Percentiles rank a stretch among this genome's conserved stretches.
These are phyloP conservation scores for Casuarina cunninghamiana DNA, from an alignment of 306 rosid species.

Conservation along the genomic window DNA sequence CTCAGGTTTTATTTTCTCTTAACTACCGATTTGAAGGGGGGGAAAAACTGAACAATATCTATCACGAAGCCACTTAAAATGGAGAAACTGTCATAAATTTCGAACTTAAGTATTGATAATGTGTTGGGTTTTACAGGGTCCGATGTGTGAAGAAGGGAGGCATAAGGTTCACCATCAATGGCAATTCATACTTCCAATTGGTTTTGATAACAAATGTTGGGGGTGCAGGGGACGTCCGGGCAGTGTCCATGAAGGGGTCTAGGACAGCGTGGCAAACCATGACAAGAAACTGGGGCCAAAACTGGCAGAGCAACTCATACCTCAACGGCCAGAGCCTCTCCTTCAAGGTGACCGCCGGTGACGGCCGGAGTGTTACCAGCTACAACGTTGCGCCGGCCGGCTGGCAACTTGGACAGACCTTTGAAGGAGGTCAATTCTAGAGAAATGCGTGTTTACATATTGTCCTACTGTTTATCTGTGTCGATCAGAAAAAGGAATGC, in stretches of 20 bases:
- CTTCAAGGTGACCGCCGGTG: constrained; percentile 32
- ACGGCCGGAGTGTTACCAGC: constrained; percentile 26
- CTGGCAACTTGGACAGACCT: constrained; percentile 45
- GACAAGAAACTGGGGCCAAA: constrained; percentile 47
- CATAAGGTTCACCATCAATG: constrained; percentile 46
- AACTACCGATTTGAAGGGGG: too few species aligned
- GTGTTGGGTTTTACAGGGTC: constrained; percentile 20
- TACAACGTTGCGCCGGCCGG: constrained; percentile 29
- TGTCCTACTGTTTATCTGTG: too few species aligned
- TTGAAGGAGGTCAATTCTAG: constrained; percentile 41
- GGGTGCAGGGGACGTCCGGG: constrained; percentile 33
- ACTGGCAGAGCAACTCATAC: constrained; percentile 46
- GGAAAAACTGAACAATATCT: too few species aligned
- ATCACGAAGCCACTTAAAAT: too few species aligned
- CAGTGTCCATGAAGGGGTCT: constrained; percentile 33
- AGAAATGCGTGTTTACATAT: not conserved
- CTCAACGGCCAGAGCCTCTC: constrained; percentile 43
- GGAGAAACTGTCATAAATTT: too few species aligned
- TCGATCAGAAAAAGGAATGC: not conserved
- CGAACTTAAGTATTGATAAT: not conserved
- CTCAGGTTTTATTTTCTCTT: too few species aligned
- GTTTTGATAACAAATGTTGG: constrained; percentile 39
- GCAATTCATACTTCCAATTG: constrained; percentile 42
- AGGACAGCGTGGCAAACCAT: constrained; percentile 36
- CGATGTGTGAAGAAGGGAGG: constrained; percentile 45